Base-by-base conservation (phyloP, 192 early-diverging fungal genomes). In the Umbelopsis sp. region DNA sequence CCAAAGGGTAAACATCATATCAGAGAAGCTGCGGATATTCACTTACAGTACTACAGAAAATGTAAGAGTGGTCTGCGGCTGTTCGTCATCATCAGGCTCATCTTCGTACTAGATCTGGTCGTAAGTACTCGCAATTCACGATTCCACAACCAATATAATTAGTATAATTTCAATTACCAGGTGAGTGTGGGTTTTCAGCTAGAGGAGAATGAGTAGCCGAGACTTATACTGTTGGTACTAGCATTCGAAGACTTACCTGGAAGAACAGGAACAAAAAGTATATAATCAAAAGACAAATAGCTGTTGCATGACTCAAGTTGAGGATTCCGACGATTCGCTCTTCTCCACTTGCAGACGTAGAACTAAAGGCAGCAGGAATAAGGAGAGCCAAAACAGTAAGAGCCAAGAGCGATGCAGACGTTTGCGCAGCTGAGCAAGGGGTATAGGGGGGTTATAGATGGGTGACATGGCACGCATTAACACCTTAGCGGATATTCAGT, bases 171-270 rank as follows among this genome's bases (percentile, higher is more conserved):
- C 0, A 1, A 17, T 47, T 78, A 78, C 77, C 77, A 86, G 68
- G 67, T 85, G 80, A n/a, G 75, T 82, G 80, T 98, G 94, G 7
- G 94, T 96, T 68, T 89, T 90, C 25, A 98, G 86, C 85, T 88
- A 72, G 2, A 12, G 2, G 49, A 43, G 8, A 29, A 70, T 62
- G 29, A 50, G n/a, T 26, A 53, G 3, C 22, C 41, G 26, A n/a
- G 2, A 41, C 80, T 2, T 4, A 26, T 65, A 6, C n/a, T 9
- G 38, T 51, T 14, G 24, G 4, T 14, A n/a, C 7, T 24, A 59
- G 22, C 7, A 65, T 20, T 3, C 21, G 47, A 21, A 6, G 21
- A 3, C 66, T 69, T 71, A 68, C 73, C 62, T 95, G 95, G 87
- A 98, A 98, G 4, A 93, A 41, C 51, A 98, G 70, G 62, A 86